Conservation (phyloP, 1,284 basidiomycete species). For the Tilletia horrida region DNA sequence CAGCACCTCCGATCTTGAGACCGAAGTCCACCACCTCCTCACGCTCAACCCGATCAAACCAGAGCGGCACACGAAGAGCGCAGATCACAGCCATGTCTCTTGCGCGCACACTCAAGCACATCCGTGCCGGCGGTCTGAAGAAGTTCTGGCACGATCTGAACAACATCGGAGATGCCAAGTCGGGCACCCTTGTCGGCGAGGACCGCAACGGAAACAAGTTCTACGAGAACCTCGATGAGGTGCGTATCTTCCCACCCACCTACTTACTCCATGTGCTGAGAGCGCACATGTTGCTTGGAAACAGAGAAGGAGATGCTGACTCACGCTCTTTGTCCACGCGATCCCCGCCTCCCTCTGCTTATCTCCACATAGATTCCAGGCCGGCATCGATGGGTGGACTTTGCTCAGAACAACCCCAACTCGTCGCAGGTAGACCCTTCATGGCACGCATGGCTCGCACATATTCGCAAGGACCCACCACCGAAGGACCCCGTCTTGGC, state of each 20-base stretch:
- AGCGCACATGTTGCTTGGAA: neutral
- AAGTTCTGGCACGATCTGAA: conserved; percentile 52
- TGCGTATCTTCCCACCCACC: neutral
- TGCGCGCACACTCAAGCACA: conserved; percentile 45
- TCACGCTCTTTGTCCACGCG: neutral
- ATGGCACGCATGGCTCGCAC: conserved; percentile 52
- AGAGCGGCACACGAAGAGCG: neutral
- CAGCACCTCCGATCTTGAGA: too few relatives aligned
- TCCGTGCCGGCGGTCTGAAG: conserved; percentile 45
- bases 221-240: conserved; percentile 51
- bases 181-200: conserved; percentile 47
- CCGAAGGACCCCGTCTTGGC: conserved; percentile 32
- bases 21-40: neutral
- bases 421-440: conserved; percentile 48
- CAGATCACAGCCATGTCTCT: conserved; percentile 40
- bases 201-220: conserved; percentile 53
- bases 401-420: conserved; percentile 42
- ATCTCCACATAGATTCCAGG: conserved; percentile 28
- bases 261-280: neutral
- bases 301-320: neutral
- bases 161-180: conserved; percentile 53
- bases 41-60: neutral
- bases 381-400: conserved; percentile 53
- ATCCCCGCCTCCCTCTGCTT: neutral
- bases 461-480: conserved; percentile 46